Evolutionary conservation across 1,284 basidiomycete genomes (phyloP).

Genomic region (Cutaneotrichosporon curvatum): DNA sequence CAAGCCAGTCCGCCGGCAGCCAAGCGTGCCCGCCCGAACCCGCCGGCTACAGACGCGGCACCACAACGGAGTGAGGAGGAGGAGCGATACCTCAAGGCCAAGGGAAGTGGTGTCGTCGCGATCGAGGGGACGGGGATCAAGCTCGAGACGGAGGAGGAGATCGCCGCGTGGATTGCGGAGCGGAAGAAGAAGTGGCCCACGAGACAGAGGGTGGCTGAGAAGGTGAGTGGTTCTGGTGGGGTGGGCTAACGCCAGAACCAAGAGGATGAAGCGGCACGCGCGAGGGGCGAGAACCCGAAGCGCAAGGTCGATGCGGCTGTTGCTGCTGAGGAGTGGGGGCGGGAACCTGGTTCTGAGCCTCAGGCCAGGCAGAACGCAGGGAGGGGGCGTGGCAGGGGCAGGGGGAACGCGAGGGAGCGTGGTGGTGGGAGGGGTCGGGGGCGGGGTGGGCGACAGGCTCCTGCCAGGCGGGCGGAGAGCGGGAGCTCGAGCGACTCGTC

Average conservation of each 20-base stretch:
- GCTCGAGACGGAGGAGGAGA: constrained; percentile 70
- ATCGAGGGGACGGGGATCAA: constrained; percentile 74
- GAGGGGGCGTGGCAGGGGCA: constrained; percentile 24
- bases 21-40: constrained; percentile 10
- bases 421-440: constrained; percentile 2
- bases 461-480: constrained; percentile 1
- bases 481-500: too few relatives aligned
- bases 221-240: constrained; percentile 42
- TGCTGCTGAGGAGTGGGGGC: constrained; percentile 40
- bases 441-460: neutral
- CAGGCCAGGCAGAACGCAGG: neutral
- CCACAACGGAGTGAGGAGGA: constrained; percentile 53
- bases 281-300: constrained; percentile 61
- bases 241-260: constrained; percentile 46
- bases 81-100: constrained; percentile 61
- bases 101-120: constrained; percentile 41
- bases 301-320: constrained; percentile 27
- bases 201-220: constrained; percentile 60
- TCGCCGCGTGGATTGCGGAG: constrained; percentile 78
- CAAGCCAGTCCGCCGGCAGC: too few relatives aligned
- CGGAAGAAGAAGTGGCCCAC: constrained; percentile 78
- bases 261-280: constrained; percentile 66
- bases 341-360: constrained; percentile 3
- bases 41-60: neutral
- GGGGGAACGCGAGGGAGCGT: neutral